Percentiles rank a stretch among this genome's conserved stretches.
Evolutionary conservation across 768 basidiomycete species (phyloP).

Genomic region (Leccinellum rugosiceps): DNA sequence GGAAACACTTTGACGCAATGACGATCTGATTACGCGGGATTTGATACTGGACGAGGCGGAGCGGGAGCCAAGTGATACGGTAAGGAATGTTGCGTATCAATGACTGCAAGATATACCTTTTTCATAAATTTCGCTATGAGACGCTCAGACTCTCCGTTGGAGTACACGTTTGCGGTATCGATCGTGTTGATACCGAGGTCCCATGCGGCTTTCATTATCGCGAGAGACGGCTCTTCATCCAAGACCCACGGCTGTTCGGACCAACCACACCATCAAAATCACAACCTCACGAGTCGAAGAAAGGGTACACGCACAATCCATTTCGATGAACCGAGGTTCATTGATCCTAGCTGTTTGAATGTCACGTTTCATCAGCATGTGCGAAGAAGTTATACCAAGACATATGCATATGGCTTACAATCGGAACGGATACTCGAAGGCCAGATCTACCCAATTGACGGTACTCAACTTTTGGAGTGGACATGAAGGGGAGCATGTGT

Average conservation of each 20-base stretch:
- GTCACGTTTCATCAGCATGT: not conserved
- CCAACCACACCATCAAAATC: not conserved
- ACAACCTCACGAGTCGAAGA: not conserved
- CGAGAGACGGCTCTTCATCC: constrained; percentile 24
- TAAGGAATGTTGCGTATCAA: not conserved
- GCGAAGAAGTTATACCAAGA: not conserved
- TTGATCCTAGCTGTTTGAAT: not conserved
- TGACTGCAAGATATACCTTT: not conserved
- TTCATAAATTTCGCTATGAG: not conserved
- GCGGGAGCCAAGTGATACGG: not conserved
- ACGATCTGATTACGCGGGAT: not conserved
- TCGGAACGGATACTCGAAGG: not conserved
- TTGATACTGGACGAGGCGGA: not conserved
- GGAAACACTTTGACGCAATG: not conserved
- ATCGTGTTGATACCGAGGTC: constrained; percentile 38
- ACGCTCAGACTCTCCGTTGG: not conserved
- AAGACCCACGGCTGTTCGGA: not conserved
- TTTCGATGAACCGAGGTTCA: not conserved
- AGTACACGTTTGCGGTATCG: constrained; percentile 25
- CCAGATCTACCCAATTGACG: not conserved
- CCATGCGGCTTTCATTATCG: constrained; percentile 37
- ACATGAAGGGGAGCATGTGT: too few species aligned
- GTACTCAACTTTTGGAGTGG: not conserved
- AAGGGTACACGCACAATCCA: not conserved
- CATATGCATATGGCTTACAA: not conserved